phyloP scores from a whole-genome alignment of 495 filamentous ascomycete species.

The Penicillium manginii region DNA sequence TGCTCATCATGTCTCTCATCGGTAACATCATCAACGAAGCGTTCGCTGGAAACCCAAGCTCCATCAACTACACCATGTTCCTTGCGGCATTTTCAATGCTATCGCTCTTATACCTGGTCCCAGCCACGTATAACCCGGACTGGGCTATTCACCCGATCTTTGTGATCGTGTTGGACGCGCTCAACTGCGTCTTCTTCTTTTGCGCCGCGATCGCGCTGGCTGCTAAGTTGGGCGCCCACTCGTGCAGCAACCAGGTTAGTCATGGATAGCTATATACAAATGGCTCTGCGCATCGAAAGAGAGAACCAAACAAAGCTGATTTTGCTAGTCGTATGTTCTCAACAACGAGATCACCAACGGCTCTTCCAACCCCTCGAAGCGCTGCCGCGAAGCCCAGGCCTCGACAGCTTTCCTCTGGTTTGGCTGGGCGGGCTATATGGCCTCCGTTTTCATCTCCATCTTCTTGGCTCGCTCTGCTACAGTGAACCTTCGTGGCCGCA shows the following conservation, averaged over 20 bases:
- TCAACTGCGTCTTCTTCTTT: constrained; percentile 70
- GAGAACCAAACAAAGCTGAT: constrained; percentile 1
- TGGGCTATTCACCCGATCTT: constrained; percentile 58
- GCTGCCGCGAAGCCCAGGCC: constrained; percentile 73
- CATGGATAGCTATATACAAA: background rate
- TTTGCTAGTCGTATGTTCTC: constrained; percentile 44
- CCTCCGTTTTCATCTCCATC: constrained; percentile 55
- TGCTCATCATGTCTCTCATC: constrained; percentile 67
- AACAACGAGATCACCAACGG: constrained; percentile 65
- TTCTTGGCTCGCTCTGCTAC: constrained; percentile 43
- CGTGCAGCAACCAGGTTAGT: constrained; percentile 65
- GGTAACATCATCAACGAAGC: constrained; percentile 69
- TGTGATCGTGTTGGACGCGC: constrained; percentile 57
- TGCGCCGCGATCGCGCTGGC: constrained; percentile 66
- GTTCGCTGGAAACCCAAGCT: constrained; percentile 55
- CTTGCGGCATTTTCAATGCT: constrained; percentile 66
- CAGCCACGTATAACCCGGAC: constrained; percentile 52
- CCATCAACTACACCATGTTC: constrained; percentile 69
- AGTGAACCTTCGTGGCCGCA: constrained; percentile 45
- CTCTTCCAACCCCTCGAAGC: constrained; percentile 53
- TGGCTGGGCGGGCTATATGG: constrained; percentile 63
- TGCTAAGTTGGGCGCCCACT: constrained; percentile 59
- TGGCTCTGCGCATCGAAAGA: background rate
- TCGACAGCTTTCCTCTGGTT: constrained; percentile 74
- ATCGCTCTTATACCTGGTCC: constrained; percentile 63